Base-by-base conservation (phyloP, 306 rosid species). In the Prunus armeniaca region DNA sequence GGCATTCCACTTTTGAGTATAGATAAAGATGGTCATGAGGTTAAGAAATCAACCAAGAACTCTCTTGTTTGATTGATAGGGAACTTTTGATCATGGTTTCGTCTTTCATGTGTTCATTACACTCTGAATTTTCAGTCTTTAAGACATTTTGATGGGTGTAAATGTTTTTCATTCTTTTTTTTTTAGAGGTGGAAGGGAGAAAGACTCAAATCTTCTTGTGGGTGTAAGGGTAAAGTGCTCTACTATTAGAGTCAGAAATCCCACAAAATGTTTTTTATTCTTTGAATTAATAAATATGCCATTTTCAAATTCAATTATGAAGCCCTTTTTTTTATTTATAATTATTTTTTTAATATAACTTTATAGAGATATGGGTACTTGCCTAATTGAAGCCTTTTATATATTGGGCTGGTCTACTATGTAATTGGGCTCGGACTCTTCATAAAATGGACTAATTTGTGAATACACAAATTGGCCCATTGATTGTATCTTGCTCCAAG, bases 11-110 rank as follows among this genome's bases (percentile, higher is more conserved):
- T 89, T 82, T 83, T 89, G 86, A 86, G 65, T 80, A 86, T 82
- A 69, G 96, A 89, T 17, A 89, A 89, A 69, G 97, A 92, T 76
- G 86, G 41, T 80, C 90, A 85, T 41, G 99, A 95, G 60, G 76
- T 82, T 43, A 90, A 86, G 87, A 92, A 92, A 81, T 84, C 86
- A 75, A 83, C 69, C 86, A 95, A 95, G 85, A 89, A 88, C 70
- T 90, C 97, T 82, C 77, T 87, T 81, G 94, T 92, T 83, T 95
- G 86, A 81, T 68, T 46, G 69, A 58, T 62, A 78, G 12, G 58
- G 24, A 20, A 72, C 34, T 57, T 20, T 61, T 28, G 30, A 15
- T 5, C 17, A 50, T 28, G 20, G 13, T 8, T 12, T 7, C 3
- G 28, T 34, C 2, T 24, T 32, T 41, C 30, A 22, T 68, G 41